Base-by-base conservation (phyloP, 805 yeast species). In the Diddensiella caesifluorescens region DNA sequence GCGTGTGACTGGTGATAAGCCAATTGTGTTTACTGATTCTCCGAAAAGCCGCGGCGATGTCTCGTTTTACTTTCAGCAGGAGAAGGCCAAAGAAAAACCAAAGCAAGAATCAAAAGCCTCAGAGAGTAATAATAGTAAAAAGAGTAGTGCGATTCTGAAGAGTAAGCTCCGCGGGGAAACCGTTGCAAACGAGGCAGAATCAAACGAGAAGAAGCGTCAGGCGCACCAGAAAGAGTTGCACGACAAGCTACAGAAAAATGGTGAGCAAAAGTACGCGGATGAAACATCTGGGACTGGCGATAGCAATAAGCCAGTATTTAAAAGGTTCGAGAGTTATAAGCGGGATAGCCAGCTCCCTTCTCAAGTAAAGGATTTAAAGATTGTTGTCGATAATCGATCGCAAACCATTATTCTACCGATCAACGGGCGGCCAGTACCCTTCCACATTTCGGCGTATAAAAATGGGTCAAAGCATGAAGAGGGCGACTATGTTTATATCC, bases 351-450 rank as follows among this genome's bases (percentile, higher is more conserved):
- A 92, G 69, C 80, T 90, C 49, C 97, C 98, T 30, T 65, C 70
- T 27, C 75, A 75, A 53, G 94, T 88, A 15, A 77, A 80, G 55
- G 96, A 89, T 60, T 70, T 92, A 61, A 80, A 80, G 58, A 79
- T 90, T 46, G 89, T 83, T 60, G 88, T 92, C 44, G 98, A 90
- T 61, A 72, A 77, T 60, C 86, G 84, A 56, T 75, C 83, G 44
- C 96, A 89, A 64, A 84, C 97, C 1, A 83, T 90, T 42, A 77
- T 90, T 47, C 68, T 90, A 45, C 98, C 98, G 39, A 83, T 90
- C 45, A 77, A 82, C 56, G 98, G 98, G 49, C 75, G 97, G 56
- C 97, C 97, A 1, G 97, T 92, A 39, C 98, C 98, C 19, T 90
- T 92, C 71, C 98, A 90, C 62, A 88, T 90, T 58, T 87, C 87